phyloP scores from a whole-genome alignment of 306 rosid species.

The Prunus kanzakura region DNA sequence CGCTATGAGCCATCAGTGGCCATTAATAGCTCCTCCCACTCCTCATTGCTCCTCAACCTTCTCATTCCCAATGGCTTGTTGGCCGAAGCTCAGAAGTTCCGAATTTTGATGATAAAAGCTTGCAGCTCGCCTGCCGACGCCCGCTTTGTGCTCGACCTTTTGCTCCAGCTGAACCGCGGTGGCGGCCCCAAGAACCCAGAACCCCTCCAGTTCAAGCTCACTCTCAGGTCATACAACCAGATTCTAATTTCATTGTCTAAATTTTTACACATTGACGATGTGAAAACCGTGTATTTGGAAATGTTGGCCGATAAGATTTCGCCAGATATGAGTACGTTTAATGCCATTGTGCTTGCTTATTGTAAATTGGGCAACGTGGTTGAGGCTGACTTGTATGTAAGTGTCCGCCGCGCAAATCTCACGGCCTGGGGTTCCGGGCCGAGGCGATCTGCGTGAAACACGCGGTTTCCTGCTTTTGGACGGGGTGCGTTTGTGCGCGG shows the following conservation, averaged over 20 bases:
- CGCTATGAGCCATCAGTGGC: too few species aligned
- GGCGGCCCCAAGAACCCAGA: background rate
- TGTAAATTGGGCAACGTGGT: conserved; percentile 60
- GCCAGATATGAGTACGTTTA: conserved; percentile 50
- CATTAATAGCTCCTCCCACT: conserved; percentile 13
- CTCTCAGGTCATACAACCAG: conserved; percentile 59
- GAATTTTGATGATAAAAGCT: conserved; percentile 26
- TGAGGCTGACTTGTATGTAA: conserved; percentile 40
- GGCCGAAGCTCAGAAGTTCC: too few species aligned
- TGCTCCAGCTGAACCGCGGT: conserved; percentile 41
- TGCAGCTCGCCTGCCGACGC: conserved; percentile 34
- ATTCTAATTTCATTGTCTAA: conserved; percentile 50
- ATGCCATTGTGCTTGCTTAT: conserved; percentile 62
- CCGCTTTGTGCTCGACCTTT: conserved; percentile 34
- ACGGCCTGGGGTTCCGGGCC: too few species aligned
- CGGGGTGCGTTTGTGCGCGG: too few species aligned
- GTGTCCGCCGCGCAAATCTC: too few species aligned
- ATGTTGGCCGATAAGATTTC: conserved; percentile 40
- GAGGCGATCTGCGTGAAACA: too few species aligned
- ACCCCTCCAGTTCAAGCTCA: conserved; percentile 40
- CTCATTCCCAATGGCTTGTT: conserved; percentile 43
- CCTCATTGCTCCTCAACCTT: conserved; percentile 38
- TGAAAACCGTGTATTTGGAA: conserved; percentile 44
- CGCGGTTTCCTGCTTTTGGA: too few species aligned
- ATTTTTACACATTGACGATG: conserved; percentile 56